A percentile compares a stretch with the other conserved stretches of the same genome.
Conservation (phyloP, 441 rosid genomes). For the Arabidopsis lyrata region DNA sequence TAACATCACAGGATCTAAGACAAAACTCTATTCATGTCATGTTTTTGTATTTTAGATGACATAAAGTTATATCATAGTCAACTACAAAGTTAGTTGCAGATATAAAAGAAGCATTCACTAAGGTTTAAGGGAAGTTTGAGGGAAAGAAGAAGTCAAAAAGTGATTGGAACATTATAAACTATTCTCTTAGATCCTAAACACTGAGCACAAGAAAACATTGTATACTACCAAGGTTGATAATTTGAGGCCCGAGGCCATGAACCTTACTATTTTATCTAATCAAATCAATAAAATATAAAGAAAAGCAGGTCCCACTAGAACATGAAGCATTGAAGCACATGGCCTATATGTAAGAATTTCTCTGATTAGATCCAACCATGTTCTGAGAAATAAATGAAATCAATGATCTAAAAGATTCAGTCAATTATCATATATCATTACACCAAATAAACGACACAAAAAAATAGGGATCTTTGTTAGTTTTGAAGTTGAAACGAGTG, state of each 20-base stretch:
- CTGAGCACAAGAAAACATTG: constrained; percentile 34
- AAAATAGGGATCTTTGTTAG: neutral
- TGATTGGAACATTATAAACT: constrained; percentile 8
- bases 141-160: constrained; percentile 19
- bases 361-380: constrained; percentile 31
- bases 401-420: constrained; percentile 5
- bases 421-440: constrained; percentile 19
- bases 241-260: constrained; percentile 15
- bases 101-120: constrained; percentile 26
- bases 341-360: constrained; percentile 17
- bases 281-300: constrained; percentile 24
- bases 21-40: constrained; percentile 3
- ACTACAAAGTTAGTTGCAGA: constrained; percentile 27
- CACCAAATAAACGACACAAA: neutral
- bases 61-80: constrained; percentile 13
- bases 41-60: constrained; percentile 13
- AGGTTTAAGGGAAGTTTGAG: constrained; percentile 14
- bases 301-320: constrained; percentile 26
- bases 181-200: neutral
- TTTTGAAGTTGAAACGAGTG: neutral
- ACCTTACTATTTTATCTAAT: neutral
- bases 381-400: neutral
- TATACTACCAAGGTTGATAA: constrained; percentile 22
- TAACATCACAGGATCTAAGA: neutral
- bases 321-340: constrained; percentile 38